A percentile compares a stretch with the other conserved stretches of the same genome.
These are phyloP conservation scores for Pyrenochaeta sp. DNA, from an alignment of 2,329 filamentous ascomycete species.

Conservation along the genomic window DNA sequence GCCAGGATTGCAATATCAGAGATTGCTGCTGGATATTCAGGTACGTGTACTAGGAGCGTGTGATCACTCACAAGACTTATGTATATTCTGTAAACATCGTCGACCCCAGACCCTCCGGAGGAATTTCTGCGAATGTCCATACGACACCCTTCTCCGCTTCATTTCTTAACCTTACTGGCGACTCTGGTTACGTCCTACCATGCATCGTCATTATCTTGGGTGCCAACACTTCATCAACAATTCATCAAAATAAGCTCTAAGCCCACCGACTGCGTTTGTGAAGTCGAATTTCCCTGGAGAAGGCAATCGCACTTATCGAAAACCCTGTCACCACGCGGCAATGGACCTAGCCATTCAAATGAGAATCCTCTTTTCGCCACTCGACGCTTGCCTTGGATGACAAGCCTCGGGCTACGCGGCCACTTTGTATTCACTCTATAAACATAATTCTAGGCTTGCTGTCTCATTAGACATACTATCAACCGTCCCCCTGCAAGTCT, in stretches of 20 bases:
- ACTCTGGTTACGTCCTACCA: background rate
- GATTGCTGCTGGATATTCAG: conserved; percentile 8
- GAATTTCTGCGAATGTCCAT: background rate
- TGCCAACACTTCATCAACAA: background rate
- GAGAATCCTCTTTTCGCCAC: background rate
- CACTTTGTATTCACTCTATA: background rate
- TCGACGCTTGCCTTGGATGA: background rate
- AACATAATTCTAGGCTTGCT: background rate
- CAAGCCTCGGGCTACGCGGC: background rate
- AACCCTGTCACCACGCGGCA: background rate
- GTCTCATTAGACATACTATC: background rate
- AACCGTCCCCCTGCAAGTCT: background rate
- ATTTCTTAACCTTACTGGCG: background rate
- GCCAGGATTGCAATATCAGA: conserved; percentile 15
- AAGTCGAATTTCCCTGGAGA: background rate
- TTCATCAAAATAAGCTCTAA: background rate
- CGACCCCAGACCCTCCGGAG: background rate
- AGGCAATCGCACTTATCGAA: background rate
- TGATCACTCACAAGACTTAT: conserved; percentile 6
- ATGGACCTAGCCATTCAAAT: background rate
- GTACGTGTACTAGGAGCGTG: background rate
- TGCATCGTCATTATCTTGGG: background rate
- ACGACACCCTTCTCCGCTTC: background rate
- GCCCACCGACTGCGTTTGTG: background rate
- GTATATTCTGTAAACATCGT: background rate